Percentiles rank a stretch among this genome's conserved stretches.
Conservation (phyloP, 2,329 filamentous ascomycete species). For the Colletotrichum godetiae region DNA sequence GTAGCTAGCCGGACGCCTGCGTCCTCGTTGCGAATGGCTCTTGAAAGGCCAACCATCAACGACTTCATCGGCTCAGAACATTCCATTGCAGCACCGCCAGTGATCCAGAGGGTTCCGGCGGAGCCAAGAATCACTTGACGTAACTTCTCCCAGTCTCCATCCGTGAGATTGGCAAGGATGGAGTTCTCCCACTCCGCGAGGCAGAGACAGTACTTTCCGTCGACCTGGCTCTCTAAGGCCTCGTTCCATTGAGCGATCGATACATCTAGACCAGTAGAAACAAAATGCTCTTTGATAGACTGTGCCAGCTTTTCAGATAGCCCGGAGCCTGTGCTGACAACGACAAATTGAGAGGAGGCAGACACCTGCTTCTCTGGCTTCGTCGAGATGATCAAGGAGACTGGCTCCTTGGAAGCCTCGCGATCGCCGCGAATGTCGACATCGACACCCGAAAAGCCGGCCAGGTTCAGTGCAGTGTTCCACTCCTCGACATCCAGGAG, state of each 20-base stretch:
- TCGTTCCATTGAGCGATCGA: background rate
- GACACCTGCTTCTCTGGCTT: conserved; percentile 13
- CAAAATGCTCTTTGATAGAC: conserved; percentile 5
- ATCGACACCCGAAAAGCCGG: conserved; percentile 34
- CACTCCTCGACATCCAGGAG: conserved; percentile 23
- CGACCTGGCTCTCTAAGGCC: background rate
- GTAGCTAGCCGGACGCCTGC: conserved; percentile 26
- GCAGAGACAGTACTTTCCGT: conserved; percentile 23
- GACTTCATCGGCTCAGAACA: conserved; percentile 26
- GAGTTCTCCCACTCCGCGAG: conserved; percentile 24
- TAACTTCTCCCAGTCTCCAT: conserved; percentile 20
- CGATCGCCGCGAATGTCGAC: conserved; percentile 28
- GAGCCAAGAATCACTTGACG: conserved; percentile 22
- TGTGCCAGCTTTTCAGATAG: background rate
- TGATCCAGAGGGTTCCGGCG: conserved; percentile 31
- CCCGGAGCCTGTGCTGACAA: conserved; percentile 13
- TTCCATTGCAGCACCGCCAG: conserved; percentile 30
- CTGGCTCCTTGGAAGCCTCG: conserved; percentile 27
- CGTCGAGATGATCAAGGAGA: conserved; percentile 28
- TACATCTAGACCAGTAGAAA: background rate
- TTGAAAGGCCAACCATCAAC: conserved; percentile 30
- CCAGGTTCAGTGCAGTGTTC: conserved; percentile 21
- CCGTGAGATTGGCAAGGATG: conserved; percentile 2
- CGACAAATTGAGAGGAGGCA: conserved; percentile 5
- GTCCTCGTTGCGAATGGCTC: conserved; percentile 37